phyloP scores from a whole-genome alignment of 208 protist species.

The Angomonas ambiguus region DNA sequence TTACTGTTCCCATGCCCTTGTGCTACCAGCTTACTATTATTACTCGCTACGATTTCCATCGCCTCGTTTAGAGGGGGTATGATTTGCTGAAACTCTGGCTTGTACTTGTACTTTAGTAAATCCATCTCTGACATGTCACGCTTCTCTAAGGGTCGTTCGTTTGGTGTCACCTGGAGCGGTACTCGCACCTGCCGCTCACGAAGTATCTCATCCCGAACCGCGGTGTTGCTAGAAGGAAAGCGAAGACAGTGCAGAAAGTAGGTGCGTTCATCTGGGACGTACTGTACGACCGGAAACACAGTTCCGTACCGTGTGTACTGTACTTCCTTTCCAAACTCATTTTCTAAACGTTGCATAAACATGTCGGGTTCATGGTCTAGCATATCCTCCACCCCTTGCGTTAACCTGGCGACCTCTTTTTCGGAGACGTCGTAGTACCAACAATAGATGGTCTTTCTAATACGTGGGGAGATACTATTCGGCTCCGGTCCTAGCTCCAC shows the following conservation, averaged over 20 bases:
- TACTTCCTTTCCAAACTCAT: conserved; percentile 37
- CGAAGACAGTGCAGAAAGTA: conserved; percentile 44
- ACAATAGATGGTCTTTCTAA: conserved; percentile 38
- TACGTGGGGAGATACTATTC: conserved; percentile 38
- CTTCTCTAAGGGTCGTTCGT: conserved; percentile 48
- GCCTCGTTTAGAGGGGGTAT: conserved; percentile 65
- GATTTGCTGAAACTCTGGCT: conserved; percentile 75
- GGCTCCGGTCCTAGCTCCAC: conserved; percentile 60
- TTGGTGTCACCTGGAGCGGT: conserved; percentile 55
- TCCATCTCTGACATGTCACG: conserved; percentile 58
- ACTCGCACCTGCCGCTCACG: conserved; percentile 29
- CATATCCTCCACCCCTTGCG: conserved; percentile 28
- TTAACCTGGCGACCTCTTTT: conserved; percentile 26
- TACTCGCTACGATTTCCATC: conserved; percentile 43
- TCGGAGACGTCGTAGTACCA: conserved; percentile 41
- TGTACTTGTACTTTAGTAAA: conserved; percentile 75
- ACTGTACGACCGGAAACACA: conserved; percentile 27
- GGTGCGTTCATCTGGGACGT: conserved; percentile 26
- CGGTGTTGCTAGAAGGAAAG: conserved; percentile 28
- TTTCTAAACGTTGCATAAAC: conserved; percentile 42
- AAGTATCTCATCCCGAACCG: conserved; percentile 28
- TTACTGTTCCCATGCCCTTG: no score
- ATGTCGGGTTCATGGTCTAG: conserved; percentile 59
- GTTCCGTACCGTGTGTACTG: conserved; percentile 34
- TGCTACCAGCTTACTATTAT: conserved; percentile 29